Evolutionary conservation across 139 green algal genomes (phyloP).

Genomic region (Chlorella sp.): DNA sequence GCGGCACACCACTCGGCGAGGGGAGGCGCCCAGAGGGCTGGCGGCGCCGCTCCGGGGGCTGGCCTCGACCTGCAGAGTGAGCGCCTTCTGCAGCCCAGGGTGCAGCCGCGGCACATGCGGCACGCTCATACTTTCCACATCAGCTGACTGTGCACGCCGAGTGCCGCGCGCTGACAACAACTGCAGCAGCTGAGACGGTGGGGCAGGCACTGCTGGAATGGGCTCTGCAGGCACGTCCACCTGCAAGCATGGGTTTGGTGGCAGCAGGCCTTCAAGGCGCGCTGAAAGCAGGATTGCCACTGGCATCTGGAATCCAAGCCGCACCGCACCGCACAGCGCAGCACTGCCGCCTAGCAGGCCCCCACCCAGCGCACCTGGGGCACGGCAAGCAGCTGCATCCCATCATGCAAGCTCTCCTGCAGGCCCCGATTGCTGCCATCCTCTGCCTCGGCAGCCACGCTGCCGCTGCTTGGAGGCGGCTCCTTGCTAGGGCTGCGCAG

Average conservation of each 20-base stretch:
- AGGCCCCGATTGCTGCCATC: not conserved
- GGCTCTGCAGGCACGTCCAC: not conserved
- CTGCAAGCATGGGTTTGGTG: not conserved
- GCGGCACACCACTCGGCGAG: constrained; percentile 45
- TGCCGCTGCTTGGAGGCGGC: not conserved
- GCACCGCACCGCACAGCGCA: too few relatives aligned
- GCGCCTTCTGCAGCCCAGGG: constrained; percentile 16
- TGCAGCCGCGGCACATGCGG: constrained; percentile 20
- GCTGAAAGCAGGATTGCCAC: not conserved
- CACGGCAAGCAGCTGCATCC: too few relatives aligned
- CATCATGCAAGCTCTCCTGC: too few relatives aligned
- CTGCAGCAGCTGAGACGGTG: not conserved
- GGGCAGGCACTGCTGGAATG: not conserved
- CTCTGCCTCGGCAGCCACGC: not conserved
- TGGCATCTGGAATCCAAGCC: too few relatives aligned
- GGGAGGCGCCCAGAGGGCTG: not conserved
- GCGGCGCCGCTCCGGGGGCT: not conserved
- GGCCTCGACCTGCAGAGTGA: constrained; percentile 24
- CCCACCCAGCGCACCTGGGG: too few relatives aligned
- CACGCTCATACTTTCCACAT: constrained; percentile 6
- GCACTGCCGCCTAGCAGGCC: too few relatives aligned
- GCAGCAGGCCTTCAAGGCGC: not conserved
- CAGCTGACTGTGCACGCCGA: constrained; percentile 21
- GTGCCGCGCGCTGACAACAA: not conserved
- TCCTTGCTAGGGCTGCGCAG: constrained; percentile 15